Conservation (phyloP, 2,329 filamentous ascomycete genomes). For the Alternaria viburni region DNA sequence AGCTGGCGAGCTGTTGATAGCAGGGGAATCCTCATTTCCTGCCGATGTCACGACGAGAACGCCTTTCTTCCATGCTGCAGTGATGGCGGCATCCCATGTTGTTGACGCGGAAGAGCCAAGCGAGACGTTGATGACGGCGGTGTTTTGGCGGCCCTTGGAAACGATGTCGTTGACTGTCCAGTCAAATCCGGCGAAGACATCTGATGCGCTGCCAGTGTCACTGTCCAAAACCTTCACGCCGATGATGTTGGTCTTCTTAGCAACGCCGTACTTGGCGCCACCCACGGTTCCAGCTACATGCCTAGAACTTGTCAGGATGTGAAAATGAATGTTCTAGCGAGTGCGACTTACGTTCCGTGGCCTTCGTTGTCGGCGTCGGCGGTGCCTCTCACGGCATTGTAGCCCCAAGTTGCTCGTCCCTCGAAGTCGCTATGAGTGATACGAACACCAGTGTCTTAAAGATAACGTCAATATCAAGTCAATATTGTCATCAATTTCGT, state of each 20-base stretch:
- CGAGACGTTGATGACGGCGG: constrained; percentile 49
- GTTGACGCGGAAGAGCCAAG: constrained; percentile 40
- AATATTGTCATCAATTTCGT: fast-evolving
- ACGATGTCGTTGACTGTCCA: constrained; percentile 47
- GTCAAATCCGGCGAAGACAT: constrained; percentile 39
- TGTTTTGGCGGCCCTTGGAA: constrained; percentile 30
- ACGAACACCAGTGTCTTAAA: constrained; percentile 65
- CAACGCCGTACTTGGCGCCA: constrained; percentile 40
- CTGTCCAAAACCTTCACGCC: constrained; percentile 45
- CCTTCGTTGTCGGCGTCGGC: constrained; percentile 33
- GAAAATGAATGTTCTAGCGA: fast-evolving
- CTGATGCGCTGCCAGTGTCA: constrained; percentile 22
- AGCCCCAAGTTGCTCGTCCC: constrained; percentile 38
- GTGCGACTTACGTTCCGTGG: constrained; percentile 32
- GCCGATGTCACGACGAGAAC: constrained; percentile 45
- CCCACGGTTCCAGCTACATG: constrained; percentile 44
- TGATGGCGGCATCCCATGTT: constrained; percentile 44
- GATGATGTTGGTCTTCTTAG: constrained; percentile 43
- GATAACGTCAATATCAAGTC: neutral
- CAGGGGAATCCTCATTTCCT: constrained; percentile 42
- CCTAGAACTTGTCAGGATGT: neutral
- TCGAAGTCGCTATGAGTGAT: constrained; percentile 55
- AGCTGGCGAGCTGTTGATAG: constrained; percentile 37
- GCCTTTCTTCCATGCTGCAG: constrained; percentile 37
- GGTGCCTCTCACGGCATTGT: constrained; percentile 30